These are phyloP conservation scores for Pythium graminicola DNA, from an alignment of 352 stramenopile genomes.

Conservation along the genomic window DNA sequence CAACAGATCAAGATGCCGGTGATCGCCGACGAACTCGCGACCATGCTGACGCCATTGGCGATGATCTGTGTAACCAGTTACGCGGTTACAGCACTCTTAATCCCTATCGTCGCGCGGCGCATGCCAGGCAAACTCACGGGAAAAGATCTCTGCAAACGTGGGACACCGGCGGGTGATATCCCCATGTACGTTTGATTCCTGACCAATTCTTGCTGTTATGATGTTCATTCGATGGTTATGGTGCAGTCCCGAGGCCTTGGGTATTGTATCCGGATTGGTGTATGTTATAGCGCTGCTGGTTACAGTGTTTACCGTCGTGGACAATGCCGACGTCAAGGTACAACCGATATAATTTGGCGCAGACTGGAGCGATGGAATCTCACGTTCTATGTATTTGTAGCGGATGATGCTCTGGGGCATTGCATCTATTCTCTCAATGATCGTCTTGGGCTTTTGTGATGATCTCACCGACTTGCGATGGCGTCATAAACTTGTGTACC, in stretches of 20 bases:
- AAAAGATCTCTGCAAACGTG: constrained; percentile 92
- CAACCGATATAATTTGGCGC: too few relatives aligned
- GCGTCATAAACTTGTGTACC: constrained; percentile 97
- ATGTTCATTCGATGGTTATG: too few relatives aligned
- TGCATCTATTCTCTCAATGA: constrained; percentile 87
- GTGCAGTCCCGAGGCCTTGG: constrained; percentile 76
- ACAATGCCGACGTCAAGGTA: constrained; percentile 57
- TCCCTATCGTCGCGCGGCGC: constrained; percentile 44
- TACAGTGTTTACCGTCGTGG: constrained; percentile 60
- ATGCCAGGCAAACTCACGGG: constrained; percentile 83
- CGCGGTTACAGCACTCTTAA: constrained; percentile 48
- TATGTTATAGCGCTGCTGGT: constrained; percentile 74
- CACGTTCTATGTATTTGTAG: too few relatives aligned
- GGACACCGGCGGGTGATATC: constrained; percentile 79
- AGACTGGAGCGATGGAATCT: too few relatives aligned
- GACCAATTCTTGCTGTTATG: too few relatives aligned
- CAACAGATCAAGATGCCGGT: constrained; percentile 6
- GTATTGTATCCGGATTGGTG: constrained; percentile 81
- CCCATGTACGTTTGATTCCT: constrained; percentile 77
- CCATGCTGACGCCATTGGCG: constrained; percentile 42
- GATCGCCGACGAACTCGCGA: constrained; percentile 31
- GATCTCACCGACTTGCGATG: constrained; percentile 95
- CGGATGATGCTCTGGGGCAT: constrained; percentile 81
- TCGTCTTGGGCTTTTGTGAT: constrained; percentile 90
- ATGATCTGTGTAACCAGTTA: constrained; percentile 56